Evolutionary conservation across 805 yeast species (phyloP).

Genomic region (Yamadazyma ubonensis): DNA sequence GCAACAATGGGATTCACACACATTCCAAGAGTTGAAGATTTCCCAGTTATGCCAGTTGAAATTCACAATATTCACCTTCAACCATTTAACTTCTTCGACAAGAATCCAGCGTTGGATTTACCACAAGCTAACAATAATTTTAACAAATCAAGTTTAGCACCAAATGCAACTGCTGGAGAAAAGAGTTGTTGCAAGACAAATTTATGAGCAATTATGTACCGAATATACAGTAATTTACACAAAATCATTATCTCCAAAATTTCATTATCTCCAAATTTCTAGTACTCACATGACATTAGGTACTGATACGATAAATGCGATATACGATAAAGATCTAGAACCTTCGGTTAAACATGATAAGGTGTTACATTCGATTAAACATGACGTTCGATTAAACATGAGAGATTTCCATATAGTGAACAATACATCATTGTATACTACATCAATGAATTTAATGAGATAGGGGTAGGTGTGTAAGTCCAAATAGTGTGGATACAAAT

Average conservation of each 20-base stretch:
- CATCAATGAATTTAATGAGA: too few species aligned
- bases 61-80: conserved; percentile 61
- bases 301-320: too few species aligned
- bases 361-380: too few species aligned
- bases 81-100: conserved; percentile 74
- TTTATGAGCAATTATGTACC: conserved; percentile 2
- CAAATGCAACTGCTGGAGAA: conserved; percentile 19
- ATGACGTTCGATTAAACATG: too few species aligned
- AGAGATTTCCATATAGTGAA: too few species aligned
- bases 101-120: conserved; percentile 74
- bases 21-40: conserved; percentile 79
- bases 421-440: too few species aligned
- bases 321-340: too few species aligned
- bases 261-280: too few species aligned
- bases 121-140: conserved; percentile 68
- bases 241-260: not conserved
- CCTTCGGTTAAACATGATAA: too few species aligned
- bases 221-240: not conserved
- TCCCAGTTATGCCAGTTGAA: conserved; percentile 90
- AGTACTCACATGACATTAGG: too few species aligned
- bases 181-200: conserved; percentile 38
- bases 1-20: conserved; percentile 80
- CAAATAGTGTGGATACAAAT: not conserved
- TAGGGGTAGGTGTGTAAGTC: too few species aligned
- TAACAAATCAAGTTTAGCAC: conserved; percentile 57